These are phyloP conservation scores for Mallotus repandus DNA, from an alignment of 441 rosid species.

Conservation along the genomic window DNA sequence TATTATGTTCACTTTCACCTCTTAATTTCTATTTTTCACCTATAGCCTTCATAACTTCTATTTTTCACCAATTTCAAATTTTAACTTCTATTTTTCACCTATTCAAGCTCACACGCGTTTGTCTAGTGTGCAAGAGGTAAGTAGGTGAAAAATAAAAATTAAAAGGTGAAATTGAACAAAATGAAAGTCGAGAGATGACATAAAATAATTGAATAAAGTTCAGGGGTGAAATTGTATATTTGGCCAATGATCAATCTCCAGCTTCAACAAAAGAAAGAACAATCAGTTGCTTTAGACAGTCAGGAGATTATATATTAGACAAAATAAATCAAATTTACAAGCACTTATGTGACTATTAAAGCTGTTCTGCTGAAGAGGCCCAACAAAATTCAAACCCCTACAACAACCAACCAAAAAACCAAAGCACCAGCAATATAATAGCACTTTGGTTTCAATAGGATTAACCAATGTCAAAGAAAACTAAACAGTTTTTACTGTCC, in stretches of 20 bases:
- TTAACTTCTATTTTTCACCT: no score
- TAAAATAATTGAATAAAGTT: no score
- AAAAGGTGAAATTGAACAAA: no score
- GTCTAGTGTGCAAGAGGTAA: no score
- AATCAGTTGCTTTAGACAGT: neutral
- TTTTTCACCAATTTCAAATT: no score
- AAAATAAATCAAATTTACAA: constrained; percentile 26
- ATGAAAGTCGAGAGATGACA: no score
- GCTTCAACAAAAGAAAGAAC: neutral
- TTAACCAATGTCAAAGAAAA: constrained; percentile 25
- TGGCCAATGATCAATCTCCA: neutral
- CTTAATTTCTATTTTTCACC: no score
- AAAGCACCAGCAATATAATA: constrained; percentile 18
- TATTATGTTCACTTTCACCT: no score
- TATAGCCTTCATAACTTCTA: no score
- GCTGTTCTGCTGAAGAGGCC: constrained; percentile 19
- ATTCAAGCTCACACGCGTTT: no score
- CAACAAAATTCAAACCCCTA: constrained; percentile 13
- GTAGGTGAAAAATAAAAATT: no score
- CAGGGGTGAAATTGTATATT: no score
- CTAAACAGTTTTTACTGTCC: constrained; percentile 27
- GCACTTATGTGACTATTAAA: constrained; percentile 14
- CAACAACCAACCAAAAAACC: neutral
- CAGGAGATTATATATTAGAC: constrained; percentile 7
- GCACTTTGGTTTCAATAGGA: constrained; percentile 22